These are phyloP conservation scores for Trypanosoma vivax DNA, from an alignment of 208 protist genomes.

Conservation along the genomic window DNA sequence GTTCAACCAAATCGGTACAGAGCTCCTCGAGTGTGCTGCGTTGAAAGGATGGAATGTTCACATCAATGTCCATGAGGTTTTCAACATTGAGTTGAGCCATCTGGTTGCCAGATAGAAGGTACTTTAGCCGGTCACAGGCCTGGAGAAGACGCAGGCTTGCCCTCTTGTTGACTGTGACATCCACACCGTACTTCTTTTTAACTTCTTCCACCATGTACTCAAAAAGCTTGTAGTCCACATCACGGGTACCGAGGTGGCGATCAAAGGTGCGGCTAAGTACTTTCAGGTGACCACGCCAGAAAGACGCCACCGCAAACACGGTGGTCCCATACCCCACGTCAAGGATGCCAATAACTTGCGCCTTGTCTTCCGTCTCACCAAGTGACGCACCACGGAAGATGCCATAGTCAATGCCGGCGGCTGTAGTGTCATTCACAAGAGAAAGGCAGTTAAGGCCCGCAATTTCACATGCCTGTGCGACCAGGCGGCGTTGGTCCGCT, in stretches of 20 bases:
- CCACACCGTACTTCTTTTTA: slow-evolving; percentile 83
- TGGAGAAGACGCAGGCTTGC: slow-evolving; percentile 75
- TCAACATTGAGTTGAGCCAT: slow-evolving; percentile 79
- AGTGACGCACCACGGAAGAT: slow-evolving; percentile 80
- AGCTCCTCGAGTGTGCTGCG: slow-evolving; percentile 73
- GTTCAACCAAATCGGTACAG: slow-evolving; percentile 29
- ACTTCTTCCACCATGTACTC: slow-evolving; percentile 71
- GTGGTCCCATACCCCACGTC: slow-evolving; percentile 87
- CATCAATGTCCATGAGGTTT: slow-evolving; percentile 90
- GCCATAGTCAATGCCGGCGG: slow-evolving; percentile 85
- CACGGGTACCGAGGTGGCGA: slow-evolving; percentile 71
- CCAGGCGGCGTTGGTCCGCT: slow-evolving; percentile 67
- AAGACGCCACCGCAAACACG: slow-evolving; percentile 65
- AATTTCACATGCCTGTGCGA: slow-evolving; percentile 81
- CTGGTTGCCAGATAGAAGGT: slow-evolving; percentile 86
- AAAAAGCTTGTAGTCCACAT: slow-evolving; percentile 79
- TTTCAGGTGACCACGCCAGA: slow-evolving; percentile 82
- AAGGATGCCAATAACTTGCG: slow-evolving; percentile 73
- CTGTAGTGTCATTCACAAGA: slow-evolving; percentile 88
- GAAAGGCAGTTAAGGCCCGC: slow-evolving; percentile 85
- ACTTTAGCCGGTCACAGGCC: slow-evolving; percentile 86
- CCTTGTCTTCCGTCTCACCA: slow-evolving; percentile 77
- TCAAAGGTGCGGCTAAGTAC: slow-evolving; percentile 76
- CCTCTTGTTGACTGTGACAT: slow-evolving; percentile 78
- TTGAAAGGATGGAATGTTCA: slow-evolving; percentile 77